phyloP scores from a whole-genome alignment of 352 stramenopile species.

The Thalassiosira livingstoniorum region DNA sequence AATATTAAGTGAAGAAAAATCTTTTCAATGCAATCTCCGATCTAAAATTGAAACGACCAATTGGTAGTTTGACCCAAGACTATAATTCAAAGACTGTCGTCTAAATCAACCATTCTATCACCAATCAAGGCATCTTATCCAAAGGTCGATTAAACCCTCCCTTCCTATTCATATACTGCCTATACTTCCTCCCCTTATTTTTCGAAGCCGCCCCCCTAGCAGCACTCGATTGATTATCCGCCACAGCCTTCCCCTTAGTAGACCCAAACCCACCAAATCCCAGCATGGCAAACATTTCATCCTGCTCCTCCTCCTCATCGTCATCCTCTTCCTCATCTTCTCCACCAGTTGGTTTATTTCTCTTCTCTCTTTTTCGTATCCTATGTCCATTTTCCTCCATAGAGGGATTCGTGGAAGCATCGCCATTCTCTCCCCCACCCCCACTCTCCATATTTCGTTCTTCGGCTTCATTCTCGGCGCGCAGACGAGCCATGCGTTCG shows the following conservation, averaged over 20 bases:
- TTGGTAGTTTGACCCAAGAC: too few species aligned
- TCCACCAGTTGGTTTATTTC: slow-evolving; percentile 14
- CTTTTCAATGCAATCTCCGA: too few species aligned
- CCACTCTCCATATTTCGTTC: slow-evolving; percentile 56
- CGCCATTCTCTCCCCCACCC: slow-evolving; percentile 1
- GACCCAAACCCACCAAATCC: slow-evolving; percentile 92
- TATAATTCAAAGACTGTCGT: too few species aligned
- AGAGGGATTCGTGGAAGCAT: neutral
- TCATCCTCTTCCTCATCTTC: slow-evolving; percentile 48
- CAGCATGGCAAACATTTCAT: slow-evolving; percentile 89
- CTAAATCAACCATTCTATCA: too few species aligned
- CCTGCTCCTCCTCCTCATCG: slow-evolving; percentile 82
- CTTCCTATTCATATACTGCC: slow-evolving; percentile 98
- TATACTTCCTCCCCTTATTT: slow-evolving; percentile 93
- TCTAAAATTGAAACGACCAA: too few species aligned
- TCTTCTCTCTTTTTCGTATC: neutral
- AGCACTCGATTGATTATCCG: slow-evolving; percentile 90
- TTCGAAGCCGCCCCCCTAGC: slow-evolving; percentile 88
- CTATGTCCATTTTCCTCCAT: neutral
- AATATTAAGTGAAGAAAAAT: too few species aligned
- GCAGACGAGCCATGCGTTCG: slow-evolving; percentile 74
- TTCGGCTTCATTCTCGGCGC: slow-evolving; percentile 74
- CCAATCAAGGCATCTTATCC: slow-evolving; percentile 87
- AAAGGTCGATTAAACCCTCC: slow-evolving; percentile 94
- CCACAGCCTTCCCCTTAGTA: slow-evolving; percentile 92